phyloP scores from a whole-genome alignment of 2,329 filamentous ascomycete genomes.

The Diaporthe ilicicola region DNA sequence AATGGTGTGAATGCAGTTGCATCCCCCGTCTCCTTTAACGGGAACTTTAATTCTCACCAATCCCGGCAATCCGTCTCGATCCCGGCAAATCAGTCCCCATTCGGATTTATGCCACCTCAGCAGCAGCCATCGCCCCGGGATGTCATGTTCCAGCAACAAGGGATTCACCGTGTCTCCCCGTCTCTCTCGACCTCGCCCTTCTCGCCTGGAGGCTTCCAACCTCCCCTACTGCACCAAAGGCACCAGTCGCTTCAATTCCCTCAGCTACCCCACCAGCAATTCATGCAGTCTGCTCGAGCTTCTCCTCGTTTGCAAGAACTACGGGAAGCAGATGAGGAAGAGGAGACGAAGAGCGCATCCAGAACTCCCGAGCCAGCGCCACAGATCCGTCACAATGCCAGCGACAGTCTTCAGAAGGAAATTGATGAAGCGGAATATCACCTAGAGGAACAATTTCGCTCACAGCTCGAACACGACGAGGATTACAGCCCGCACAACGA shows the following conservation, averaged over 20 bases:
- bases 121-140: slow-evolving; percentile 66
- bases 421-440: slow-evolving; percentile 89
- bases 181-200: slow-evolving; percentile 69
- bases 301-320: slow-evolving; percentile 75
- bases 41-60: slow-evolving; percentile 73
- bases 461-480: slow-evolving; percentile 77
- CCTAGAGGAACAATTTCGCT: slow-evolving; percentile 79
- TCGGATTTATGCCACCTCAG: slow-evolving; percentile 69
- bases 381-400: slow-evolving; percentile 72
- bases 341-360: slow-evolving; percentile 58
- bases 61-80: slow-evolving; percentile 80
- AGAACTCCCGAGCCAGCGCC: slow-evolving; percentile 61
- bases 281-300: slow-evolving; percentile 62
- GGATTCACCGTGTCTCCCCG: slow-evolving; percentile 70
- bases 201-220: slow-evolving; percentile 58
- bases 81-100: slow-evolving; percentile 52
- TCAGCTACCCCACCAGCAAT: slow-evolving; percentile 63
- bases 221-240: slow-evolving; percentile 59
- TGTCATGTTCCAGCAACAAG: slow-evolving; percentile 61
- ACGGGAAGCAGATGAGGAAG: slow-evolving; percentile 76
- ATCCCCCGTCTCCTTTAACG: slow-evolving; percentile 77
- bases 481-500: slow-evolving; percentile 74
- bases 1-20: slow-evolving; percentile 67
- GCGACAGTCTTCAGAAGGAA: slow-evolving; percentile 81
- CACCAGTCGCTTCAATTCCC: slow-evolving; percentile 69